A percentile compares a stretch with the other conserved stretches of the same genome.
Conservation (phyloP, 257 asterid genomes). For the Ilex aquifolium region DNA sequence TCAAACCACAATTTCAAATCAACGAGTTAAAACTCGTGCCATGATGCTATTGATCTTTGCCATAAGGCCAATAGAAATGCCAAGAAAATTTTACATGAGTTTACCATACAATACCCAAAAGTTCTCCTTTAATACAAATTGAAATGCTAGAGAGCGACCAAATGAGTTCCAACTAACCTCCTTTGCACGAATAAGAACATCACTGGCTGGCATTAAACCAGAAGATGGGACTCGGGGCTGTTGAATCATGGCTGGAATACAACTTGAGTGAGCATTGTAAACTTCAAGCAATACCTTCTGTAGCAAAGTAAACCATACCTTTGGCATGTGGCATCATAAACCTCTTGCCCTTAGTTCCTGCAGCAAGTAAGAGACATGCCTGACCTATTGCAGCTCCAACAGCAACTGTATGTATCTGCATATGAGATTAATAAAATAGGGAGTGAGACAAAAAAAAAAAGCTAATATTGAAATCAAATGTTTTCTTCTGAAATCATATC, state of each 20-base stretch:
- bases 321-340: constrained; percentile 88
- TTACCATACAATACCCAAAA: too few relatives aligned
- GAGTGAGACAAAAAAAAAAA: neutral
- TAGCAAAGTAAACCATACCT: constrained; percentile 33
- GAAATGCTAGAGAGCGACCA: constrained; percentile 5
- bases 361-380: constrained; percentile 88
- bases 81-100: neutral
- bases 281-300: constrained; percentile 8
- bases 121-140: neutral
- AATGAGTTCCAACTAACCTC: constrained; percentile 53
- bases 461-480: neutral
- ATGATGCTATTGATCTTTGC: too few relatives aligned
- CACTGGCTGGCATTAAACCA: constrained; percentile 87
- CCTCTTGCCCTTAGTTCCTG: constrained; percentile 86
- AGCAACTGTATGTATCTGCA: constrained; percentile 76
- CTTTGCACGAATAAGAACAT: constrained; percentile 76
- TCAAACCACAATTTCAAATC: too few relatives aligned
- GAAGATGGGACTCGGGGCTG: constrained; percentile 85
- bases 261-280: constrained; percentile 7
- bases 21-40: too few relatives aligned
- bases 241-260: constrained; percentile 79
- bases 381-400: constrained; percentile 93
- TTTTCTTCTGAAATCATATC: too few relatives aligned
- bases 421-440: constrained; percentile 15
- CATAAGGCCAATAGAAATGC: neutral